phyloP scores from a whole-genome alignment of 2,329 filamentous ascomycete species.

The Aspergillus aculeatus region DNA sequence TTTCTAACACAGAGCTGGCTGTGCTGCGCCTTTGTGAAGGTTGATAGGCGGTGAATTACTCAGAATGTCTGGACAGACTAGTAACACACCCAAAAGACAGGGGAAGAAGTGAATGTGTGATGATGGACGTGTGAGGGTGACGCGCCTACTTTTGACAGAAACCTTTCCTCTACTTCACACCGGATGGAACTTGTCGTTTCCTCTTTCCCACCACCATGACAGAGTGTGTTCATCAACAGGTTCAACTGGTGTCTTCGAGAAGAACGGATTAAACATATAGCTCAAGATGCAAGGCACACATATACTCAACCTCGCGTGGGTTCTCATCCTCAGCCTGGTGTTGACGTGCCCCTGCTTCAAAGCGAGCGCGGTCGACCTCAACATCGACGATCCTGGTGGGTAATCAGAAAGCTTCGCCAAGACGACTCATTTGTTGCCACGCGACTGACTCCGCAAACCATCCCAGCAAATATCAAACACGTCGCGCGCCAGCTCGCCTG shows the following conservation, averaged over 20 bases:
- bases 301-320: neutral
- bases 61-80: neutral
- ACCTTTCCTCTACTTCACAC: too few species aligned
- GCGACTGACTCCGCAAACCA: neutral
- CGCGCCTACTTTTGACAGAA: neutral
- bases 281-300: neutral
- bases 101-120: neutral
- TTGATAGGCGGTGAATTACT: too few species aligned
- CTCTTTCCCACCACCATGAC: neutral
- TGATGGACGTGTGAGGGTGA: neutral
- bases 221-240: neutral
- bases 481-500: constrained; percentile 46
- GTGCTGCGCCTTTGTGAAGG: too few species aligned
- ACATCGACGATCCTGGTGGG: constrained; percentile 11
- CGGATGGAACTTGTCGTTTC: neutral
- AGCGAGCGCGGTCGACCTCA: constrained; percentile 8
- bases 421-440: too few species aligned
- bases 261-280: neutral
- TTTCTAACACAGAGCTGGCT: too few species aligned
- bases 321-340: neutral
- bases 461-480: constrained; percentile 38
- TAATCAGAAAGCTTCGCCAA: neutral
- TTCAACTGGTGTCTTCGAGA: neutral
- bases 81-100: neutral
- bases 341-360: neutral